Conservation (phyloP, 1,139 yeast genomes). For the Candida neerlandica region DNA sequence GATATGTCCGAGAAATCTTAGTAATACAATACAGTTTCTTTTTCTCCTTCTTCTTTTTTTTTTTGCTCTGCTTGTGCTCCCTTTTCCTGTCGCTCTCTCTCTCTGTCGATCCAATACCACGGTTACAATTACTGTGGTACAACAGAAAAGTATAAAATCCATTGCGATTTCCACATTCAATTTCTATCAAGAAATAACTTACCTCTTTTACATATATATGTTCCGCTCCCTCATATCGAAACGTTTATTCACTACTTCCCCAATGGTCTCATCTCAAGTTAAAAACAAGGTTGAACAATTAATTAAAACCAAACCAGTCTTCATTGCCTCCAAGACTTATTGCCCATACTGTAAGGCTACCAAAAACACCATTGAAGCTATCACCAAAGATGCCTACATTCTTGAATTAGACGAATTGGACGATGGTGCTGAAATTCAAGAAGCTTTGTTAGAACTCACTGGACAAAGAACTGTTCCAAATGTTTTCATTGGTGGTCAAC, state of each 20-base stretch:
- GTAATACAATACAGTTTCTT: background rate
- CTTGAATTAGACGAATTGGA: slow-evolving; percentile 60
- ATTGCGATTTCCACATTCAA: background rate
- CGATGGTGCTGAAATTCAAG: slow-evolving; percentile 64
- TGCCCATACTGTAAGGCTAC: slow-evolving; percentile 77
- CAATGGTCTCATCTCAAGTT: slow-evolving; percentile 51
- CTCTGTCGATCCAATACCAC: too few relatives aligned
- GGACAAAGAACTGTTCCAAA: slow-evolving; percentile 96
- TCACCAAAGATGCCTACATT: slow-evolving; percentile 58
- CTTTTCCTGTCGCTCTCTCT: too few relatives aligned
- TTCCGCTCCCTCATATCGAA: slow-evolving; percentile 2
- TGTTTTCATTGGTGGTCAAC: slow-evolving; percentile 85
- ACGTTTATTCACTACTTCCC: slow-evolving; percentile 14
- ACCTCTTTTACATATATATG: background rate
- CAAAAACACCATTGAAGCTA: slow-evolving; percentile 55
- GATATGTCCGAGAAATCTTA: background rate
- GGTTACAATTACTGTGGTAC: too few relatives aligned
- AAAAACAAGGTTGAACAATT: slow-evolving; percentile 61
- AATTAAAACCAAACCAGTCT: slow-evolving; percentile 68
- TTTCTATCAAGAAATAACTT: too few relatives aligned
- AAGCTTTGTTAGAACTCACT: slow-evolving; percentile 70
- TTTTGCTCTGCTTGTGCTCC: background rate
- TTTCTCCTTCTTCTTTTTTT: background rate
- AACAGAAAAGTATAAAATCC: background rate
- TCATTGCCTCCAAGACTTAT: slow-evolving; percentile 78